Conservation (phyloP, 306 rosid species). For the Prunus mume region DNA sequence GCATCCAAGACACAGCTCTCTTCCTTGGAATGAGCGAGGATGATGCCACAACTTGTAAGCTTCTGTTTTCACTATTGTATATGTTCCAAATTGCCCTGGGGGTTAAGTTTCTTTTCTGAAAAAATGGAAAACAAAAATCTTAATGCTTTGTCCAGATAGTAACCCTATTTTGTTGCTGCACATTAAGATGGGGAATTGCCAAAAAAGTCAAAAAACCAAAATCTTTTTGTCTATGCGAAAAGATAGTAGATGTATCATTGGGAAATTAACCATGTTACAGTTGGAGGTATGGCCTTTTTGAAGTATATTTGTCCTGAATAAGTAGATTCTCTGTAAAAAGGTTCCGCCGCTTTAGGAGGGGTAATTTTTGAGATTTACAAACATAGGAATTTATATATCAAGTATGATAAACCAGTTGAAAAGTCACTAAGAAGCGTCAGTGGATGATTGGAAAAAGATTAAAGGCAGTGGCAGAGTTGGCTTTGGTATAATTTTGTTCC, state of each 20-base stretch:
- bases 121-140: neutral
- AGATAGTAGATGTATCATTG: neutral
- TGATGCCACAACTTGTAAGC: slow-evolving; percentile 69
- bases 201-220: too few species aligned
- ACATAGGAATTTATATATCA: neutral
- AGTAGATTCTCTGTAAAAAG: neutral
- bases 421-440: neutral
- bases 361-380: neutral
- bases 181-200: neutral
- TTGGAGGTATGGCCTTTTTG: neutral
- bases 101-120: neutral
- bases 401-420: neutral
- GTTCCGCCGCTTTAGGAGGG: neutral
- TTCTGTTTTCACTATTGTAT: slow-evolving; percentile 1
- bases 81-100: neutral
- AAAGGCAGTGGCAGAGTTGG: too few species aligned
- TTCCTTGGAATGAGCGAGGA: slow-evolving; percentile 81
- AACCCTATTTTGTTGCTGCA: neutral
- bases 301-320: neutral
- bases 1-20: slow-evolving; percentile 68
- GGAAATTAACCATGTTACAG: neutral
- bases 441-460: too few species aligned
- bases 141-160: neutral
- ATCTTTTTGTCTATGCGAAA: neutral
- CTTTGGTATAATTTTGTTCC: too few species aligned